phyloP scores from a whole-genome alignment of 495 filamentous ascomycete genomes.

The Trichoderma erinaceum region DNA sequence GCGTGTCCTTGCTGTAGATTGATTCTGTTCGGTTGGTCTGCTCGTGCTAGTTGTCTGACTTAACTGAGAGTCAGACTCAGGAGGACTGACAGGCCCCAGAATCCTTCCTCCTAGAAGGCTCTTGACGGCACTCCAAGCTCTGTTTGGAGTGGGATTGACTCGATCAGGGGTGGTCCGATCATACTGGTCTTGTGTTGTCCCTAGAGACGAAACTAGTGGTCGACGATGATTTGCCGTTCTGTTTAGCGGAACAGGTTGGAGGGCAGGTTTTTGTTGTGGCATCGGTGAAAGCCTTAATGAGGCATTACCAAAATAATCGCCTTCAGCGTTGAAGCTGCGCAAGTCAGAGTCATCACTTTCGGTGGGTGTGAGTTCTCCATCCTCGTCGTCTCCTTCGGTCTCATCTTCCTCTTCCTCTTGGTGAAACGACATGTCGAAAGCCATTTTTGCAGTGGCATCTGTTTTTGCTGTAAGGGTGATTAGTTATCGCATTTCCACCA shows the following conservation, averaged over 20 bases:
- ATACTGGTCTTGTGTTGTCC: neutral
- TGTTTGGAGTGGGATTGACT: neutral
- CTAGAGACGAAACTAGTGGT: neutral
- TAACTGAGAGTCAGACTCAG: neutral
- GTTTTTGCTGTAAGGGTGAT: neutral
- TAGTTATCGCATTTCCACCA: neutral
- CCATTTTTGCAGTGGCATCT: neutral
- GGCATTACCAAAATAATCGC: slow-evolving; percentile 9
- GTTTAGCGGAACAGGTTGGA: neutral
- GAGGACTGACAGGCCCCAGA: neutral
- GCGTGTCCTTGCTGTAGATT: neutral
- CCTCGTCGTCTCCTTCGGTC: slow-evolving; percentile 4
- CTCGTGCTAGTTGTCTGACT: neutral
- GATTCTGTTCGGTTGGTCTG: neutral
- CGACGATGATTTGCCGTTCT: neutral
- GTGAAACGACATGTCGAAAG: neutral
- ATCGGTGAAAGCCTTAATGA: neutral
- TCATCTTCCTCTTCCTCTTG: neutral
- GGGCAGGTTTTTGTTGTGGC: neutral
- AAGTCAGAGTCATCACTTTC: neutral
- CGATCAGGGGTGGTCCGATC: neutral
- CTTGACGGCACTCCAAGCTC: neutral
- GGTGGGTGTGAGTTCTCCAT: neutral
- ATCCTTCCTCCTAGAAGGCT: neutral
- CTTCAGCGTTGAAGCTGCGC: slow-evolving; percentile 11